Percentiles rank a stretch among this genome's conserved stretches.
Conservation (phyloP, 495 filamentous ascomycete genomes). For the Annulohypoxylon moriforme region DNA sequence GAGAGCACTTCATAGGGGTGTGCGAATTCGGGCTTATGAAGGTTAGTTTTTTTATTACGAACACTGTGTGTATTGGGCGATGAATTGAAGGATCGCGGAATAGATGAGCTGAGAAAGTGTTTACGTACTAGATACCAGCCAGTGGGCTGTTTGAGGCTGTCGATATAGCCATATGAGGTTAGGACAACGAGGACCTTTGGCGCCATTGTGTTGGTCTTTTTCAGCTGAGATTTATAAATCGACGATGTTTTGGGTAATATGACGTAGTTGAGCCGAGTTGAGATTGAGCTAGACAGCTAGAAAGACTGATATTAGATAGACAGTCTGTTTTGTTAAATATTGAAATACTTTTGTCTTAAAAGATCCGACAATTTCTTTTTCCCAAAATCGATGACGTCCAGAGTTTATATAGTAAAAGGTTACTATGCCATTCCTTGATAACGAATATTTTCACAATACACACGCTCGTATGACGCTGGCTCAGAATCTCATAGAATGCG, state of each 20-base stretch:
- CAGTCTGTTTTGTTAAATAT: too few species aligned
- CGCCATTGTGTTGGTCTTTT: constrained; percentile 46
- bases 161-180: constrained; percentile 68
- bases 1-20: constrained; percentile 72
- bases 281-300: too few species aligned
- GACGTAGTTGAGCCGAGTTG: neutral
- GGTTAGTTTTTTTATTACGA: too few species aligned
- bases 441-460: neutral
- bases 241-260: neutral
- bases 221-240: neutral
- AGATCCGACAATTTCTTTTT: neutral
- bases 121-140: constrained; percentile 73
- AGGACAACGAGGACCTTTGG: constrained; percentile 77
- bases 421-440: neutral
- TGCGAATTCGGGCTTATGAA: constrained; percentile 72
- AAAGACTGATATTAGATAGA: too few species aligned
- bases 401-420: neutral
- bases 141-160: constrained; percentile 63
- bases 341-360: too few species aligned
- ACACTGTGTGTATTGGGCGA: neutral
- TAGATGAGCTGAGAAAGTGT: neutral
- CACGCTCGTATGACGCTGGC: neutral
- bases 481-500: neutral
- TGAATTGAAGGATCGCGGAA: neutral
- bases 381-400: neutral